These are phyloP conservation scores for Aspergillus sp. DNA, from an alignment of 2,329 filamentous ascomycete genomes.

Conservation along the genomic window DNA sequence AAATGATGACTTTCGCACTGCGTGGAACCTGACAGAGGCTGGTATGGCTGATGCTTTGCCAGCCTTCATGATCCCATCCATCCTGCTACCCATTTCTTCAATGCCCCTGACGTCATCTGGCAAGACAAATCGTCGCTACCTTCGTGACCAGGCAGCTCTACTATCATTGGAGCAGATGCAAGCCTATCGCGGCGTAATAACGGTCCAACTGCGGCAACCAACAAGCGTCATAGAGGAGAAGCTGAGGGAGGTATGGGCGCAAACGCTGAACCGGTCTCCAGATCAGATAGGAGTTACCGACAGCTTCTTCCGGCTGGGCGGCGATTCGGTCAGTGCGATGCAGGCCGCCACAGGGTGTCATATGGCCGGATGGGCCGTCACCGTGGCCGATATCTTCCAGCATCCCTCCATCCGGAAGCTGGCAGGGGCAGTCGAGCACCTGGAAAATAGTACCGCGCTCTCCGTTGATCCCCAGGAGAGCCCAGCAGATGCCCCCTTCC, in stretches of 20 bases:
- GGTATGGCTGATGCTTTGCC: background rate
- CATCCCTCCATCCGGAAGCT: background rate
- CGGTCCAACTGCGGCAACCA: background rate
- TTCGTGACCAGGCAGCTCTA: conserved; percentile 23
- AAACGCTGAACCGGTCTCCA: conserved; percentile 4
- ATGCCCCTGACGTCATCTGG: conserved; percentile 41
- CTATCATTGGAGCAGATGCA: background rate
- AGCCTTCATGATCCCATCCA: conserved; percentile 36
- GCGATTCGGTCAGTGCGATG: conserved; percentile 26
- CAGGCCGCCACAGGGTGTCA: conserved; percentile 11
- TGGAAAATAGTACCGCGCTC: no score
- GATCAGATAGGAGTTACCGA: conserved; percentile 12
- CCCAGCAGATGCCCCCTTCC: background rate
- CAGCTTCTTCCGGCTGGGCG: conserved; percentile 26
- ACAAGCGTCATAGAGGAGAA: conserved; percentile 4
- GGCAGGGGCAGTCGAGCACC: no score
- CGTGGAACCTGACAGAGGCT: background rate
- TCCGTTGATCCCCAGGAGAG: no score
- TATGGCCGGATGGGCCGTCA: background rate
- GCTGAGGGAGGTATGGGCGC: conserved; percentile 16
- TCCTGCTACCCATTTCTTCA: conserved; percentile 32
- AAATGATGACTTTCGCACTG: background rate
- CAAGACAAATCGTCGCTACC: conserved; percentile 31
- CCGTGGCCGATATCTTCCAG: background rate
- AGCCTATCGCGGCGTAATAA: background rate